Percentiles rank a stretch among this genome's conserved stretches.
Conservation (phyloP, 2,329 filamentous ascomycete species). For the Aspergillus vadensis region DNA sequence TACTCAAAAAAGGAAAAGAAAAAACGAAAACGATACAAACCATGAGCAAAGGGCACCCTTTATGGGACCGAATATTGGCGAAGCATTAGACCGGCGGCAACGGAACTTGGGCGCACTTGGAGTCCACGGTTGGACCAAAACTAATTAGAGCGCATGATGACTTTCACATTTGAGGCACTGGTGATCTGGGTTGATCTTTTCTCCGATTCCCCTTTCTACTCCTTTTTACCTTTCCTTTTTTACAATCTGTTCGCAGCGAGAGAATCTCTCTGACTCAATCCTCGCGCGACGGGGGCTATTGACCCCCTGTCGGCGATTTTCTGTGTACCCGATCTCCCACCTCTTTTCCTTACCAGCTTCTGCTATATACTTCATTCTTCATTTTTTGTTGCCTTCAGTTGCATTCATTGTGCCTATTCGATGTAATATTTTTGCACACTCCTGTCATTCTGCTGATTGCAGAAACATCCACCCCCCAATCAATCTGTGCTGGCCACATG, state of each 20-base stretch:
- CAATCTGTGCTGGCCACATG: constrained; percentile 45
- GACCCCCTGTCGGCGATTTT: neutral
- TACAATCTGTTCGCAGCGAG: constrained; percentile 22
- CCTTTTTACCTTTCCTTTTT: constrained; percentile 45
- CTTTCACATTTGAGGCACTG: constrained; percentile 23
- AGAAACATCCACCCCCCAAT: constrained; percentile 19
- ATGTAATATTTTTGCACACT: constrained; percentile 37
- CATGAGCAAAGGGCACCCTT: constrained; percentile 16
- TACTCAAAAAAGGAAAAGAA: neutral
- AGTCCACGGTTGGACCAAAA: constrained; percentile 23
- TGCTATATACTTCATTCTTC: constrained; percentile 24
- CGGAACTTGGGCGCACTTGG: constrained; percentile 21
- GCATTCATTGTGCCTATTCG: constrained; percentile 29
- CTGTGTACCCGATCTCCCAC: constrained; percentile 27
- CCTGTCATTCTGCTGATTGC: constrained; percentile 18
- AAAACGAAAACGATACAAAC: constrained; percentile 7
- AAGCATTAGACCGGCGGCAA: constrained; percentile 20
- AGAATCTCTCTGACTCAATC: constrained; percentile 1
- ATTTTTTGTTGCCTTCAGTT: constrained; percentile 1
- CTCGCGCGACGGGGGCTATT: neutral
- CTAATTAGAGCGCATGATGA: constrained; percentile 28
- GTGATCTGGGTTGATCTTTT: constrained; percentile 30
- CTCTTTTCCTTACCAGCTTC: constrained; percentile 21
- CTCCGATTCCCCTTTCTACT: constrained; percentile 21
- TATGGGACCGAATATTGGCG: constrained; percentile 10